Evolutionary conservation across 257 asterid species (phyloP), one percentile per base, ranked within the genome.

Genomic region (Solanum ahanhuiri): DNA sequence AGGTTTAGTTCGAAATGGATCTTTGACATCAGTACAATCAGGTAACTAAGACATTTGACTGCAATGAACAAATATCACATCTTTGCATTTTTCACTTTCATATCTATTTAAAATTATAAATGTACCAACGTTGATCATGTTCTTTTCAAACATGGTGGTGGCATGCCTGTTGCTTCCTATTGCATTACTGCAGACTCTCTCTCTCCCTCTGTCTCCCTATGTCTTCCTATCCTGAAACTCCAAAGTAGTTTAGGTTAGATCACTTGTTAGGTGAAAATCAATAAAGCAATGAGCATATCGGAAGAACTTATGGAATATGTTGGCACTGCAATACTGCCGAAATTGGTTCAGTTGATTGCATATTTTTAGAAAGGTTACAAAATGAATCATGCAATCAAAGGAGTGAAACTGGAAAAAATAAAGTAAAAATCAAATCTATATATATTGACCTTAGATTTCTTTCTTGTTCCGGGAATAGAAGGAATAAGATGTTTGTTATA

Each of bases 1-100:
- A 88, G 90, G 95, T 30, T 85, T 94, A 85, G 93, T 90, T 83
- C 94, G 97, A 82, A 89, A 93, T 91, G 98, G 98, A 86, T 94
- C 98, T 34, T 41, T 91, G 28, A 91, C 92, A 79, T 94, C 97
- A 81, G 86, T 92, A 64, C 92, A 92, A 84, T 95, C 98, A 89
- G 98, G 98, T 95, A 89, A 88, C 20, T 28, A 45, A 43, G 43
- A 9, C 34, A 43, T n/a, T 82, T 66, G 83, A 18, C 25, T 28
- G 54, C 28, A 54, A 54, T 25, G 37, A 10, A 63, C 2, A 1
- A 83, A 45, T 45, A 79, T 45, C 83, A 7, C 10, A 15, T 79
- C 83, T 25, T 79, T 45, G 41, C 39, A 37, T 79, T 14, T 73
- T 79, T 45, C 66, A 25, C 64, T 43, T 77, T 25, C 64, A 43